Percentiles rank a stretch among this genome's conserved stretches.
Evolutionary conservation across 2,329 filamentous ascomycete genomes (phyloP).

Genomic region (Aulographum hederae): DNA sequence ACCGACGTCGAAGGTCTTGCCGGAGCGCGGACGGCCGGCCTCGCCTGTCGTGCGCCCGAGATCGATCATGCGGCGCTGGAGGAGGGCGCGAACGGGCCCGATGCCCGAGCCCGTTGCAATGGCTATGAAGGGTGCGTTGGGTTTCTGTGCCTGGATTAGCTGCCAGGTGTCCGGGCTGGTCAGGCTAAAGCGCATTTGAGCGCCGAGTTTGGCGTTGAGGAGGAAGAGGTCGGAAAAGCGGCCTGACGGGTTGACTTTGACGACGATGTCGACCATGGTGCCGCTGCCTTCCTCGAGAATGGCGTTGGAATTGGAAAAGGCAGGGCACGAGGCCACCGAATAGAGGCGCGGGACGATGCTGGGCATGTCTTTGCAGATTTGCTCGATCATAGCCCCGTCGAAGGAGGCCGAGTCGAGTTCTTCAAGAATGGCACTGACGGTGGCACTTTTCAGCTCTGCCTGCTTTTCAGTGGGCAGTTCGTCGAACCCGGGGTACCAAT

Average conservation of each 20-base stretch:
- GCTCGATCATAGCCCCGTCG: not conserved
- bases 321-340: constrained; percentile 1
- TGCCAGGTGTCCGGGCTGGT: constrained; percentile 2
- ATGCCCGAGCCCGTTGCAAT: constrained; percentile 10
- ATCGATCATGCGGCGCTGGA: constrained; percentile 7
- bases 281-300: not conserved
- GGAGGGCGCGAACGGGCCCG: constrained; percentile 8
- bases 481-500: constrained; percentile 3
- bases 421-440: not conserved
- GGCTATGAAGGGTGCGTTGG: constrained; percentile 5
- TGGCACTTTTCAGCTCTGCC: not conserved
- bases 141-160: constrained; percentile 1
- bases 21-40: too few relatives aligned
- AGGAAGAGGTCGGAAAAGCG: constrained; percentile 8
- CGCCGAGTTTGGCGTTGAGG: constrained; percentile 1
- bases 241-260: constrained; percentile 5
- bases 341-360: not conserved
- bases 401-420: not conserved
- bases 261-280: constrained; percentile 5
- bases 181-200: constrained; percentile 6
- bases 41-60: constrained; percentile 1
- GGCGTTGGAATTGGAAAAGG: not conserved
- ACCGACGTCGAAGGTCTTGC: too few relatives aligned
- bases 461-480: not conserved
- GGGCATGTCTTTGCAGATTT: constrained; percentile 1